Evolutionary conservation across 768 basidiomycete species (phyloP), one percentile per base, ranked within the genome.

Genomic region (Lactarius deliciosus): DNA sequence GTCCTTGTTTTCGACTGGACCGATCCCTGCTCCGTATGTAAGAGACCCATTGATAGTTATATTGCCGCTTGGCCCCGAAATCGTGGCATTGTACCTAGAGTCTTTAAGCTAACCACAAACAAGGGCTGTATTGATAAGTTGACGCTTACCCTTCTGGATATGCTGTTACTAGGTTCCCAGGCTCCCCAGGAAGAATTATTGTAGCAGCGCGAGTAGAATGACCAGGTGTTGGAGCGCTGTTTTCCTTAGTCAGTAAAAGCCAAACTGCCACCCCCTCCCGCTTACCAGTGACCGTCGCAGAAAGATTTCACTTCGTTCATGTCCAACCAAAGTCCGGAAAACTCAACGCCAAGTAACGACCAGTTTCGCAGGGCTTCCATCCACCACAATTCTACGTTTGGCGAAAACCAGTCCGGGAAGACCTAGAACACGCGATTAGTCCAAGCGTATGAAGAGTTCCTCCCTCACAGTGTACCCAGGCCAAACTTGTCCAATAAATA

Each of bases 401-500:
- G 72, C 16, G 79, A 77, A 66, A 87, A 86, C 85, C 84, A 87
- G 70, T 88, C 86, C 0, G 86, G 85, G 73, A 85, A 88, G 36
- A 80, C 82, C 84, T 82, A 36, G 20, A 40, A n/a, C 22, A n/a
- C 25, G 20, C 22, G 36, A 18, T 67, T 11, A 43, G 61, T 22
- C 9, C 30, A 25, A 20, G 7, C 11, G 50, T 18, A 22, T 18
- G 1, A 43, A n/a, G 30, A 16, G 8, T n/a, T 13, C 18, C 28
- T 30, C 13, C 72, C 80, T 20, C 41, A 86, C 88, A 8, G 88
- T 87, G 75, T 84, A 87, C 28, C 90, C 89, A 18, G 90, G 89
- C 90, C 88, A 92, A 10, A 91, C 90, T 72, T 86, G 81, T 13
- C 91, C 91, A 1, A 90, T 73, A 74, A 89, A 92, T 71, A 87